Evolutionary conservation across 2,329 filamentous ascomycete genomes (phyloP), one percentile per base, ranked within the genome.

Genomic region (Helminthosporium solani): DNA sequence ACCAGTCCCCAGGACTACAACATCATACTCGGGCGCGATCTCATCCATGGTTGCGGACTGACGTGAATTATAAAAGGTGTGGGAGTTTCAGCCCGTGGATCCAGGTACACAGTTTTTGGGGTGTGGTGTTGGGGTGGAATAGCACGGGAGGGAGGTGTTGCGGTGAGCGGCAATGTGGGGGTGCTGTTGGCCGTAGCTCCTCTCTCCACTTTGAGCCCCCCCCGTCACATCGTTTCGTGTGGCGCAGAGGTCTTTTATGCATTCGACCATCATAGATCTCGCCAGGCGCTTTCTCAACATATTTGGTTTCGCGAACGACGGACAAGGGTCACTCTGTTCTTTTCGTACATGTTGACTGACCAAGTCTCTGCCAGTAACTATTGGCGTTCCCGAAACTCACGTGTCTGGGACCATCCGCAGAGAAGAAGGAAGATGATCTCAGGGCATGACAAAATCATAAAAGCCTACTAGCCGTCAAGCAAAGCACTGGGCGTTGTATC

Each of bases 1-100:
- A 96, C 90, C 91, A 73, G 94, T 99, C 81, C 94, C 94, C 72
- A 99, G 84, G 72, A 99, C 94, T 71, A 99, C 85, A 74, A 96
- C 89, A 82, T 99, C 94, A 82, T 99, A 99, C 76, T 96, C 91
- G 71, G 90, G 88, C 61, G 91, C 90, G 71, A 99, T 96, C 76
- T 97, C 94, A 71, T 97, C 94, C 94, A 97, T 97, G 76, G 54
- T 81, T 75, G 19, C 28, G 28, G 21, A 30, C 46, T 46, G 12
- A 35, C 37, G 42, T 41, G 31, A 45, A 37, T 42, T 50, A 50
- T 54, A 30, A 36, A 34, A 43, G 28, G 33, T 44, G 47, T 2
- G 12, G 34, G 14, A 14, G 16, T 19, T 16, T 46, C 18, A 20
- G 20, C 40, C 19, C 19, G 38, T 28, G 34, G 25, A 36, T 21